phyloP scores from a whole-genome alignment of 306 rosid genomes.

The Betula pendula region DNA sequence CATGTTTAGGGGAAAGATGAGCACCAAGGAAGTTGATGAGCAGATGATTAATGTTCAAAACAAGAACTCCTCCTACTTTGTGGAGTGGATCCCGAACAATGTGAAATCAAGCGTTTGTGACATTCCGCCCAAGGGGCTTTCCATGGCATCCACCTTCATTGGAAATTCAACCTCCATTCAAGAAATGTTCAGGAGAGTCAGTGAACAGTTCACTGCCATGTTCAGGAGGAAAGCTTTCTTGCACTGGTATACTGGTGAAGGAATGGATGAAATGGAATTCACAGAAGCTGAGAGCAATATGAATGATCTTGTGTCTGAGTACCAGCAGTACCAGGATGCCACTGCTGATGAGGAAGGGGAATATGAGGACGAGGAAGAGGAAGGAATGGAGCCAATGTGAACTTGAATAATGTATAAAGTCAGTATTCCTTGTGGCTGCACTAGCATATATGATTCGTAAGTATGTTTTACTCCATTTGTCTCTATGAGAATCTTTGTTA shows the following conservation, averaged over 20 bases:
- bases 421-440: conserved; percentile 27
- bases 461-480: conserved; percentile 32
- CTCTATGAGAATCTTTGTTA: conserved; percentile 35
- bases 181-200: conserved; percentile 65
- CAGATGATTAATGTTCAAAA: conserved; percentile 60
- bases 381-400: conserved; percentile 24
- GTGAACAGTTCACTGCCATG: conserved; percentile 63
- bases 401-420: conserved; percentile 9
- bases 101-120: conserved; percentile 66
- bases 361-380: conserved; percentile 53
- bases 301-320: conserved; percentile 61
- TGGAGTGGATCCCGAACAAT: conserved; percentile 64
- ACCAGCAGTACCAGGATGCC: conserved; percentile 69
- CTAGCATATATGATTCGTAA: conserved; percentile 30
- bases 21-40: conserved; percentile 62
- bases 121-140: conserved; percentile 62
- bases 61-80: conserved; percentile 60
- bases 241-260: conserved; percentile 69
- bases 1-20: conserved; percentile 64
- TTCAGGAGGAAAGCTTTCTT: conserved; percentile 68
- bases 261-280: conserved; percentile 69
- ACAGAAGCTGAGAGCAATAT: conserved; percentile 67
- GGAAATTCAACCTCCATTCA: conserved; percentile 63
- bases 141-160: conserved; percentile 62
- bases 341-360: conserved; percentile 58